Evolutionary conservation across 2,329 filamentous ascomycete genomes (phyloP), one percentile per base, ranked within the genome.

Genomic region (Xylaria hypoxylon): DNA sequence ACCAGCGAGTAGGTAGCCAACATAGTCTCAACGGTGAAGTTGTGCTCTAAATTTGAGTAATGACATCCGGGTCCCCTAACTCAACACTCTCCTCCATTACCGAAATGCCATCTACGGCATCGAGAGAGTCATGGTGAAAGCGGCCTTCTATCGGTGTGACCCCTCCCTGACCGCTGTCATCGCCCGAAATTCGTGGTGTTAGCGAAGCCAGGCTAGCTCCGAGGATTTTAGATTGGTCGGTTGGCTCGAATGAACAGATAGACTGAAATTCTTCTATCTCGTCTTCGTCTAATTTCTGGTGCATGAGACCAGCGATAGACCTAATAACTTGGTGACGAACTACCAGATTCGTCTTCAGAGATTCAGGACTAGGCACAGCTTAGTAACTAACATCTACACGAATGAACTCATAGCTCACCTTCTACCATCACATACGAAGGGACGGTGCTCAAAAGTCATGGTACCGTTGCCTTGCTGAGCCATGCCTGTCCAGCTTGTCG

Each of bases 1-100:
- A 48, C 24, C 40, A n/a, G 26, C 7, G 13, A 38, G 44, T 26
- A 66, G 40, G 45, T 35, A 63, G 45, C 44, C 48, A 62, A 68
- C 22, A 15, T n/a, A 31, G 28, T 31, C n/a, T n/a, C 7, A n/a
- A 47, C 19, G 13, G 31, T 26, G 38, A 55, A 60, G n/a, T 28
- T 45, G n/a, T 44, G 5, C 52, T 48, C 38, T 62, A 70, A 17
- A 56, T 44, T 42, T 76, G 72, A 33, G 79, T 81, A 44, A 84
- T 73, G 22, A 84, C 69, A 71, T 86, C 83, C 2, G 83, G 77
- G 33, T 81, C 73, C 19, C 83, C 81, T 35, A 80, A 76, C 67
- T 82, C 82, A 17, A 87, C 81, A 48, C 82, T 84, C 73, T 88
- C 86, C 72, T 89, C 86, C 2, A 84, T 83, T 28, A 89, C 74